These are phyloP conservation scores for Colletotrichum cordylinicola DNA, from an alignment of 2,329 filamentous ascomycete species.

Conservation along the genomic window DNA sequence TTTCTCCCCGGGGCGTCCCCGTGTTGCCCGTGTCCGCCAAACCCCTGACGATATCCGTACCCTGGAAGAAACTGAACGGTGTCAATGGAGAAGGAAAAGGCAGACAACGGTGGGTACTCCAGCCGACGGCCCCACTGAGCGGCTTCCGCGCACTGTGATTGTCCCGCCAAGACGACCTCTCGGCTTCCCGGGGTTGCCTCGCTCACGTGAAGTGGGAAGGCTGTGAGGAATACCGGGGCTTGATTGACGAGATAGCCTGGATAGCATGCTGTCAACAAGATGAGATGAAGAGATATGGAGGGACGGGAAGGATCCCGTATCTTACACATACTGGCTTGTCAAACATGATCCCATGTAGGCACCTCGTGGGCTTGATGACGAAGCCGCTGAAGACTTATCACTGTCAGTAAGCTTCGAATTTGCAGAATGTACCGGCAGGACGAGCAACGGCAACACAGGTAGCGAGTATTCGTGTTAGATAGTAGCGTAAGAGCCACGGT, in stretches of 20 bases:
- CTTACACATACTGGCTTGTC: background rate
- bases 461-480: background rate
- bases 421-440: background rate
- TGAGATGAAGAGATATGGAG: background rate
- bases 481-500: background rate
- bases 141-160: conserved; percentile 22
- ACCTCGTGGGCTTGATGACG: background rate
- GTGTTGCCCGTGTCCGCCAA: background rate
- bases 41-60: background rate
- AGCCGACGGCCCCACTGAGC: conserved; percentile 15
- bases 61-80: background rate
- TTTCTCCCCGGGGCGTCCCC: conserved; percentile 8
- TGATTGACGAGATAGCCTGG: background rate
- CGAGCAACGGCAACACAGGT: background rate
- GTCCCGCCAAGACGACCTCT: conserved; percentile 8
- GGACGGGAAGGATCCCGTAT: background rate
- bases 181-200: conserved; percentile 5
- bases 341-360: background rate
- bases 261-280: background rate
- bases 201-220: conserved; percentile 18
- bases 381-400: background rate
- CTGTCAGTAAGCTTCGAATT: background rate
- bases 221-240: conserved; percentile 10
- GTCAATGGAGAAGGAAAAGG: background rate
- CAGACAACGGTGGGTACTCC: background rate